Base-by-base conservation (phyloP, 2,329 filamentous ascomycete genomes). In the Claviceps monticola region DNA sequence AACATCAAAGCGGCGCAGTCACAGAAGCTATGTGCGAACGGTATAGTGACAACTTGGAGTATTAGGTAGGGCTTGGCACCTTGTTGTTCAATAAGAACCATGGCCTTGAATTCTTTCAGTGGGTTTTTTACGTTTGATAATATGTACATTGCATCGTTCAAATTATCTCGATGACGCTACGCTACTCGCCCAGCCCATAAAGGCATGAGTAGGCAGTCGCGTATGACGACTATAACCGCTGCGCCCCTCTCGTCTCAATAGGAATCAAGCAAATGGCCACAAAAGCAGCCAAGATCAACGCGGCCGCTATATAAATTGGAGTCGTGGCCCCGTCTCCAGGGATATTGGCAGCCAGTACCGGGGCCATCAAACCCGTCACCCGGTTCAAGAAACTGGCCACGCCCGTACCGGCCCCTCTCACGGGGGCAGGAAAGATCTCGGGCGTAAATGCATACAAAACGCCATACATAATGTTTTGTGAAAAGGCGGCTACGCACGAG, bases 391-490 rank as follows among this genome's bases (percentile, higher is more conserved):
- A 84, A 61, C 80, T 84, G 21, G 81, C 79, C 47, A 88, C 82
- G 43, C 84, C 85, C 0, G 80, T 84, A 5, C 83, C 85, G 0
- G 83, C 85, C 5, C 84, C 85, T 36, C 85, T 72, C 21, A 84
- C 79, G 0, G 83, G 82, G 0, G 83, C 82, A 0, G 84, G 84
- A 66, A 89, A 88, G 29, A 88, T 79, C 60, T 88, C 85, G 0
- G 85, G 84, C 0, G 85, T 88, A 62, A 86, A 88, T 7, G 84
- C 82, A 62, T 87, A 88, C 1, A 89, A 68, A 1, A 87, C 82
- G 52, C 83, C 84, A 66, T 87, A 88, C 80, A 85, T 85, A 67
- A 86, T 83, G 61, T 86, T 86, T 66, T 86, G 83, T 57, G 80
- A 78, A 62, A 88, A 86, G 11, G 83, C 80, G 62, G 85, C 80